Percentiles rank a stretch among this genome's conserved stretches.
Evolutionary conservation across 2,329 filamentous ascomycete genomes (phyloP).

Genomic region (Reticulascus tulasneorum): DNA sequence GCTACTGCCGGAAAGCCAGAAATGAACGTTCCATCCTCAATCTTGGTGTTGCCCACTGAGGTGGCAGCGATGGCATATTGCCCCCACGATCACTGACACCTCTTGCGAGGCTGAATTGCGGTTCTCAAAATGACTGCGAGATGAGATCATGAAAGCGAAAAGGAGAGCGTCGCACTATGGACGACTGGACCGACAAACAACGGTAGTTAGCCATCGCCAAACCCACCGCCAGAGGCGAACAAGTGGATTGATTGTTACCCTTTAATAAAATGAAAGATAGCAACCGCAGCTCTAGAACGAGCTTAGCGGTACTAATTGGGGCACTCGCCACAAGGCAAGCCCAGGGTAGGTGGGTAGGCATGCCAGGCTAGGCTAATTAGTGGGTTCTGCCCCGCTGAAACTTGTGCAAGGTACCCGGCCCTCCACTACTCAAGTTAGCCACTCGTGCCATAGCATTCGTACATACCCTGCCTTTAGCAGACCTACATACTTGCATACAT

Average conservation of each 20-base stretch:
- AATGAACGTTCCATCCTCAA: slow-evolving; percentile 4
- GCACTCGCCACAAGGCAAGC: too few relatives aligned
- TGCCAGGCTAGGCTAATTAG: too few relatives aligned
- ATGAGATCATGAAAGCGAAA: neutral
- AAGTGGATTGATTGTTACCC: too few relatives aligned
- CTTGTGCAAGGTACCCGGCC: slow-evolving; percentile 13
- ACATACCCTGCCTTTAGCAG: too few relatives aligned
- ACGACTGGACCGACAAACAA: slow-evolving; percentile 5
- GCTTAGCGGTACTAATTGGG: too few relatives aligned
- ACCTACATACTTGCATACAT: too few relatives aligned
- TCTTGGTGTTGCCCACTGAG: slow-evolving; percentile 2
- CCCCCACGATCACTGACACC: slow-evolving; percentile 10
- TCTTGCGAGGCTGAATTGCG: neutral
- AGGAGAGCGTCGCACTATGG: slow-evolving; percentile 3
- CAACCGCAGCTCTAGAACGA: too few relatives aligned
- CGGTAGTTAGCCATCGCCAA: slow-evolving; percentile 6
- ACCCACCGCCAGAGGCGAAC: slow-evolving; percentile 7
- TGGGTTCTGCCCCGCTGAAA: slow-evolving; percentile 2
- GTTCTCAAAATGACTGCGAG: neutral
- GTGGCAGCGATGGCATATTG: slow-evolving; percentile 1
- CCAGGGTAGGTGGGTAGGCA: too few relatives aligned
- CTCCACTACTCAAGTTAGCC: slow-evolving; percentile 4
- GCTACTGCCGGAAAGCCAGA: neutral
- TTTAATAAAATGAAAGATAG: too few relatives aligned
- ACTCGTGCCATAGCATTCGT: neutral